Conservation (phyloP, 2,329 filamentous ascomycete genomes). For the Seiridium unicorne region DNA sequence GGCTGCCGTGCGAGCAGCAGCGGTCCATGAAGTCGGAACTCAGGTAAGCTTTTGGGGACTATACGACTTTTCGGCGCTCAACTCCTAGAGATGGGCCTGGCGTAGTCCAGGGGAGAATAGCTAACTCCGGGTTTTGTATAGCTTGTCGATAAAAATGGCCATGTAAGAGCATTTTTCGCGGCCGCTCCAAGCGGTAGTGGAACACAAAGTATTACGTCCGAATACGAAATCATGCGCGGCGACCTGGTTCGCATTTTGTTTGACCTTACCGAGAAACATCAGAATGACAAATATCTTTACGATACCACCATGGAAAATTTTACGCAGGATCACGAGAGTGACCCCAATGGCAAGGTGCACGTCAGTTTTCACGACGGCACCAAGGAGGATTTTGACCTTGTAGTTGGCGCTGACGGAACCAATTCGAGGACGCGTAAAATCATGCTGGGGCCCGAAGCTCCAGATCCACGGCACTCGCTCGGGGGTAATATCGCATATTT, state of each 20-base stretch:
- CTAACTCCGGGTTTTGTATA: slow-evolving; percentile 19
- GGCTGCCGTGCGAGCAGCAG: slow-evolving; percentile 11
- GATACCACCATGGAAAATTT: slow-evolving; percentile 25
- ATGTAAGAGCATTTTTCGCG: slow-evolving; percentile 34
- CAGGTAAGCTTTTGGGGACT: too few relatives aligned
- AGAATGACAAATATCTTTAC: slow-evolving; percentile 29
- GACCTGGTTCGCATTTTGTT: slow-evolving; percentile 51
- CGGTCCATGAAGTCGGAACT: slow-evolving; percentile 44
- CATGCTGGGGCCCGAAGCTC: neutral
- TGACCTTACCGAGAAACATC: slow-evolving; percentile 29
- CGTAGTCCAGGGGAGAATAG: too few relatives aligned
- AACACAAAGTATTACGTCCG: slow-evolving; percentile 45
- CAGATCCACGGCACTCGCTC: neutral
- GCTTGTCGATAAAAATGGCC: slow-evolving; percentile 40
- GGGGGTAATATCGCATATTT: neutral
- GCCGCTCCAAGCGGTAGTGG: slow-evolving; percentile 39
- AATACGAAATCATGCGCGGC: slow-evolving; percentile 60
- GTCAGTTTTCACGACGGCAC: slow-evolving; percentile 43
- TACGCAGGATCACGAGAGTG: slow-evolving; percentile 21
- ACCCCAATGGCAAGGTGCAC: slow-evolving; percentile 21
- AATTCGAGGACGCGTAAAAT: slow-evolving; percentile 40
- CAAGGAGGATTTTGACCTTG: slow-evolving; percentile 42
- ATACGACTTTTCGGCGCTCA: too few relatives aligned
- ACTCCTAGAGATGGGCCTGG: too few relatives aligned
- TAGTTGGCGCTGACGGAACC: slow-evolving; percentile 56